phyloP scores from a whole-genome alignment of 2,329 filamentous ascomycete species.

The Fusarium pseudoanthophilum region DNA sequence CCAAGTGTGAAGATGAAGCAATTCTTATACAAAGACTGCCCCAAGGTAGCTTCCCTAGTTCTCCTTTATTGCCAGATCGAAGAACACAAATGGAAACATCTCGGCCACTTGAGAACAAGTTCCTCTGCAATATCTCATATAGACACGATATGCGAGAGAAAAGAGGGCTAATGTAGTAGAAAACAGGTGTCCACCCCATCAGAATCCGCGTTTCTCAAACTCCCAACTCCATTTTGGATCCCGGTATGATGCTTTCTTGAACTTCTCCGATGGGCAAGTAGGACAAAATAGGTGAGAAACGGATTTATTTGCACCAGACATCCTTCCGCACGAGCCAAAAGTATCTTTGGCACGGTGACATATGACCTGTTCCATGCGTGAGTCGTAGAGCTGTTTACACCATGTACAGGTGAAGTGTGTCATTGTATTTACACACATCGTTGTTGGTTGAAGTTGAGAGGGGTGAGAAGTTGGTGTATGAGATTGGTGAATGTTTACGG shows the following conservation, averaged over 20 bases:
- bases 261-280: not conserved
- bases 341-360: not conserved
- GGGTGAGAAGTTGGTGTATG: rapidly evolving
- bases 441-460: not conserved
- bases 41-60: not conserved
- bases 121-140: not conserved
- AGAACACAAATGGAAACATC: rapidly evolving
- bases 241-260: not conserved
- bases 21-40: not conserved
- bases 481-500: not conserved
- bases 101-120: not conserved
- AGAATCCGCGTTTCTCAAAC: not conserved
- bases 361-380: not conserved
- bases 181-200: rapidly evolving
- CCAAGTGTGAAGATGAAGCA: not conserved
- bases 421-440: not conserved
- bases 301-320: not conserved
- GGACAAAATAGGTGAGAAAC: not conserved
- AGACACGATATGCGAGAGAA: not conserved
- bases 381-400: not conserved
- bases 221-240: not conserved
- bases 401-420: not conserved
- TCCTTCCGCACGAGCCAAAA: not conserved
- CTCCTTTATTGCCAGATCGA: no score
- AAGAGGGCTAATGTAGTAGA: not conserved